Evolutionary conservation across 352 stramenopile genomes (phyloP).

Genomic region (Phytophthora ramorum): DNA sequence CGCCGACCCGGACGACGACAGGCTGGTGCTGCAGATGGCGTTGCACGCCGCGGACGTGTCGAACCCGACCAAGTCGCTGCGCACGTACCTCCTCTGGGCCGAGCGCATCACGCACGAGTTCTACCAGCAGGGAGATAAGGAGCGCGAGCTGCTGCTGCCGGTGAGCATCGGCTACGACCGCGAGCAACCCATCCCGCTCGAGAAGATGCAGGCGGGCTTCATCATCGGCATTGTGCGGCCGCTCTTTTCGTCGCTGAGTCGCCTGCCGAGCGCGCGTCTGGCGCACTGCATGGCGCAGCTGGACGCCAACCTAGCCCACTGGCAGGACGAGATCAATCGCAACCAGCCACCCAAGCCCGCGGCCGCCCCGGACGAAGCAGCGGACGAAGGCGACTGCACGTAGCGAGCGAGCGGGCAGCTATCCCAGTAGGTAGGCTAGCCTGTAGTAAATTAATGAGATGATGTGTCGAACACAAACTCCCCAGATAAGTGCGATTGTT

Average conservation of each 20-base stretch:
- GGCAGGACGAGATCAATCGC: slow-evolving; percentile 70
- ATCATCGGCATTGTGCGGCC: slow-evolving; percentile 93
- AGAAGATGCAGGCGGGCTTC: slow-evolving; percentile 94
- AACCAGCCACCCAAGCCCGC: slow-evolving; percentile 36
- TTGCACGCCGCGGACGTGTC: slow-evolving; percentile 94
- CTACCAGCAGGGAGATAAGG: slow-evolving; percentile 95
- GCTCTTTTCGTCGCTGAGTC: slow-evolving; percentile 66
- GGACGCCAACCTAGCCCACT: slow-evolving; percentile 70
- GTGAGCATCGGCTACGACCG: slow-evolving; percentile 93
- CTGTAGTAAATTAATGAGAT: slow-evolving; percentile 12
- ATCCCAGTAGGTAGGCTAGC: slow-evolving; percentile 23
- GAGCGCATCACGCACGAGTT: slow-evolving; percentile 94
- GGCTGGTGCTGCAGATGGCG: slow-evolving; percentile 77
- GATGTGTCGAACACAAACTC: not conserved
- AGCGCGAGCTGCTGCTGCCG: slow-evolving; percentile 85
- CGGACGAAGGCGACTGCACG: slow-evolving; percentile 15
- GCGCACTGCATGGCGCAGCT: slow-evolving; percentile 71
- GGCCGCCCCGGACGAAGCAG: slow-evolving; percentile 15
- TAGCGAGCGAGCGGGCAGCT: slow-evolving; percentile 8
- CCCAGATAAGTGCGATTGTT: slow-evolving; percentile 16
- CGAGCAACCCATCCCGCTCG: slow-evolving; percentile 81
- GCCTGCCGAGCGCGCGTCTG: slow-evolving; percentile 59
- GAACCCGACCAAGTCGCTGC: slow-evolving; percentile 89
- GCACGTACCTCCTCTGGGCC: slow-evolving; percentile 85
- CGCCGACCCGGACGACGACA: slow-evolving; percentile 69